Evolutionary conservation across 2,329 filamentous ascomycete genomes (phyloP).

Genomic region (Talaromyces sp.): DNA sequence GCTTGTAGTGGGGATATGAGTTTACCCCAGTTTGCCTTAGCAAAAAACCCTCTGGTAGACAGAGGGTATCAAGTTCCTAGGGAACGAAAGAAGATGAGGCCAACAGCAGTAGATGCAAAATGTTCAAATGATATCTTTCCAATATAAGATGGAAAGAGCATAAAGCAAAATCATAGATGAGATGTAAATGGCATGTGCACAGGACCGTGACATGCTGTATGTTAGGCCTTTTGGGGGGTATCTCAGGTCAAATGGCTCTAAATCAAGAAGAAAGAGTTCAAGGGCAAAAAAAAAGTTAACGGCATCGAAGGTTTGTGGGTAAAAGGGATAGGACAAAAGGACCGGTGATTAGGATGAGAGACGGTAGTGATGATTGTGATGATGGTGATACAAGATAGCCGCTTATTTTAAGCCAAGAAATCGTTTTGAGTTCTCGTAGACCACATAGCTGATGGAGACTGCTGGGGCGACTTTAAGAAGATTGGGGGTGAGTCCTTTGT

Average conservation of each 20-base stretch:
- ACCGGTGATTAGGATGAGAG: background rate
- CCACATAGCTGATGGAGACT: slow-evolving; percentile 91
- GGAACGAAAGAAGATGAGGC: slow-evolving; percentile 1
- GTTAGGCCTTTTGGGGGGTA: slow-evolving; percentile 33
- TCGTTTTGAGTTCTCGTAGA: slow-evolving; percentile 88
- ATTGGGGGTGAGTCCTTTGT: slow-evolving; percentile 94
- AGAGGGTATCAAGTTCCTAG: background rate
- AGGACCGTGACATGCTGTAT: slow-evolving; percentile 17
- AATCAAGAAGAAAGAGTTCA: slow-evolving; percentile 12
- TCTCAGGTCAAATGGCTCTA: slow-evolving; percentile 31
- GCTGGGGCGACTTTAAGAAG: slow-evolving; percentile 94
- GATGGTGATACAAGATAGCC: slow-evolving; percentile 1
- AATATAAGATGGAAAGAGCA: background rate
- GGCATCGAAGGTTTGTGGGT: background rate
- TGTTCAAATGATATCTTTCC: background rate
- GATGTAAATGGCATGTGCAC: slow-evolving; percentile 16
- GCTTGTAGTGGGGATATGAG: slow-evolving; percentile 26
- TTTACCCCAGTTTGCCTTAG: slow-evolving; percentile 11
- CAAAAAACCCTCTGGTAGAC: slow-evolving; percentile 9
- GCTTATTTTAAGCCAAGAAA: slow-evolving; percentile 58
- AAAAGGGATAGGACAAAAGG: slow-evolving; percentile 3
- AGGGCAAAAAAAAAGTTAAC: slow-evolving; percentile 8
- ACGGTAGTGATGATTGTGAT: background rate
- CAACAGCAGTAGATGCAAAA: slow-evolving; percentile 14
- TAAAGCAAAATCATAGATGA: slow-evolving; percentile 11